Evolutionary conservation across 2,329 filamentous ascomycete genomes (phyloP), one percentile per base, ranked within the genome.

Genomic region (Didymella sp.): DNA sequence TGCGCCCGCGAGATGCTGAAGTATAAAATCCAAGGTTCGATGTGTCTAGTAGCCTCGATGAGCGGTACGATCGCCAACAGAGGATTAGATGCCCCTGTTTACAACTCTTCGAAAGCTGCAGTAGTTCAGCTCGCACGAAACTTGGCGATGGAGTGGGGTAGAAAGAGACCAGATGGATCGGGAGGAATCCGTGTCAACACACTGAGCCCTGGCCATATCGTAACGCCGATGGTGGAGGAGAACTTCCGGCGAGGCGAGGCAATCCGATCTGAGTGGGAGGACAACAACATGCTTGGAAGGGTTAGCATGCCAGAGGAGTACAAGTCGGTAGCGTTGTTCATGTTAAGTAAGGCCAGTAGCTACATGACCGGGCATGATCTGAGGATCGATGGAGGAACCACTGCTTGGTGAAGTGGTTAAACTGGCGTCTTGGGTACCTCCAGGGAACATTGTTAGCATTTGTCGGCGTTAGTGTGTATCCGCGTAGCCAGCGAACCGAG

Each of bases 211-310:
- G 90, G 90, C 22, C 91, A 92, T 71, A 91, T 92, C 69, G 81
- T 89, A 25, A 92, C 89, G 2, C 86, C 89, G 9, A 96, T 96
- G 92, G 90, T 94, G 1, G 84, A 90, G 71, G 84, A 85, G 57
- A 85, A 96, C 35, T 94, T 96, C 69, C 82, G 86, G 61, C 83
- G 87, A 59, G 84, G 87, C 60, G 83, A 89, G 63, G 89, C 86
- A 58, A 89, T 90, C 0, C 71, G 68, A 31, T 66, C 70, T 22
- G 83, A 87, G 60, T 96, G 92, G 92, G 85, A 89, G 35, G 86
- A 84, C 66, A 87, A 92, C 76, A 96, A 92, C 75, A 95, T 96
- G 91, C 81, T 96, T 43, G 87, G 72, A 1, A 56, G 73, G 49
- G 49, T 76, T 35, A 71, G 68, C 40, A 66, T 33, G 15, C 70